Base-by-base conservation (phyloP, 805 yeast genomes). In the Zygosaccharomyces pseudorouxii region DNA sequence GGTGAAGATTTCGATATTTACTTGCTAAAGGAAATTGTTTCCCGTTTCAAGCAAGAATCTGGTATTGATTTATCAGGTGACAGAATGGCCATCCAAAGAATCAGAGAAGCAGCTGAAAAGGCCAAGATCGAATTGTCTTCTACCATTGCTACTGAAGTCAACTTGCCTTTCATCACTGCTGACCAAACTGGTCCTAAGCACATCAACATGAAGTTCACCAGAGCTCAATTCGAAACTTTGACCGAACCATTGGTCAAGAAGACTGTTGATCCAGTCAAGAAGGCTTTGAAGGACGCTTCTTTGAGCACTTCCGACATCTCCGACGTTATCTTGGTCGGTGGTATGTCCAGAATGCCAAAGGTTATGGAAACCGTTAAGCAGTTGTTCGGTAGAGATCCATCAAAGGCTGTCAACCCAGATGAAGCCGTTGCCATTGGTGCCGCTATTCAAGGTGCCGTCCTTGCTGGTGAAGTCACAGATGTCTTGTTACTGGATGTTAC, bases 341-440 rank as follows among this genome's bases (percentile, higher is more conserved):
- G 95, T 63, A 86, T 86, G 93, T 85, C 93, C 20, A 76, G 93
- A 72, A 86, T 86, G 95, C 95, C 95, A 56, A 82, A 82, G 71
- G 82, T 86, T 55, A 73, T 86, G 48, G 80, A 75, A 51, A 77
- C 84, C 23, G 95, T 86, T 45, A 79, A 77, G 59, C 71, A 77
- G 46, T 77, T 86, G 63, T 89, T 89, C 73, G 84, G 83, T 65
- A 84, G 78, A 71, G 86, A 82, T 60, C 95, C 96, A 59, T 85
- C 87, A 65, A 89, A 86, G 76, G 82, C 92, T 47, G 96, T 89
- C 62, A 89, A 89, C 81, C 97, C 97, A 45, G 95, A 86, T 69
- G 95, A 86, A 71, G 95, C 95, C 36, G 95, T 86, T 49, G 95
- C 95, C 53, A 82, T 89, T 72, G 97, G 97, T 74, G 97, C 97